These are phyloP conservation scores for Rhexocercosporidium sp. DNA, from an alignment of 2,329 filamentous ascomycete species.

Conservation along the genomic window DNA sequence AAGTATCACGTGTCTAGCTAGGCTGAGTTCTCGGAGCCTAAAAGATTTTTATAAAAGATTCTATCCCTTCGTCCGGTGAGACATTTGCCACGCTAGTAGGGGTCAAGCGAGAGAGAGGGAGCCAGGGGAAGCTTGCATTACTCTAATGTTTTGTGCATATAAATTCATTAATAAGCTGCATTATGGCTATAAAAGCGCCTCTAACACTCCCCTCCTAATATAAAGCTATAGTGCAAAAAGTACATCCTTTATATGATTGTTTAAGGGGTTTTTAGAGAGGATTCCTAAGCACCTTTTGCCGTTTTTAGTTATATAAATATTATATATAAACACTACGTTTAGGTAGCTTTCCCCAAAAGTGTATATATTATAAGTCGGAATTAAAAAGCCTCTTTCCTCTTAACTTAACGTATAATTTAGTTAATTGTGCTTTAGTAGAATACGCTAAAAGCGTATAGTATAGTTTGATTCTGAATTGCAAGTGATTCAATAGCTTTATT, in stretches of 20 bases:
- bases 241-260: background rate
- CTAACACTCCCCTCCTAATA: background rate
- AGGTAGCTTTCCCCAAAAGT: background rate
- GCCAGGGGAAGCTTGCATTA: too few relatives aligned
- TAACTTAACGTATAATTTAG: background rate
- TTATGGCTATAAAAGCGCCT: background rate
- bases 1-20: too few relatives aligned
- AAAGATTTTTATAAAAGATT: too few relatives aligned
- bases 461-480: background rate
- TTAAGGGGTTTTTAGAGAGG: background rate
- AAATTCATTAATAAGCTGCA: too few relatives aligned
- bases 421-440: background rate
- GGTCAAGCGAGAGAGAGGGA: too few relatives aligned
- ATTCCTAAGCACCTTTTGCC: background rate
- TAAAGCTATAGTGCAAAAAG: background rate
- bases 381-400: background rate
- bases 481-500: background rate
- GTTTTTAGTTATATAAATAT: background rate
- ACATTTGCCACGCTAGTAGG: too few relatives aligned
- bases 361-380: background rate
- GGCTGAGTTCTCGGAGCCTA: too few relatives aligned
- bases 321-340: background rate
- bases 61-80: too few relatives aligned
- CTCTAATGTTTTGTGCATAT: too few relatives aligned
- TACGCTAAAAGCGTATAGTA: background rate